Conservation (phyloP, 2,329 filamentous ascomycete species). For the Aspergillus eucalypticola region DNA sequence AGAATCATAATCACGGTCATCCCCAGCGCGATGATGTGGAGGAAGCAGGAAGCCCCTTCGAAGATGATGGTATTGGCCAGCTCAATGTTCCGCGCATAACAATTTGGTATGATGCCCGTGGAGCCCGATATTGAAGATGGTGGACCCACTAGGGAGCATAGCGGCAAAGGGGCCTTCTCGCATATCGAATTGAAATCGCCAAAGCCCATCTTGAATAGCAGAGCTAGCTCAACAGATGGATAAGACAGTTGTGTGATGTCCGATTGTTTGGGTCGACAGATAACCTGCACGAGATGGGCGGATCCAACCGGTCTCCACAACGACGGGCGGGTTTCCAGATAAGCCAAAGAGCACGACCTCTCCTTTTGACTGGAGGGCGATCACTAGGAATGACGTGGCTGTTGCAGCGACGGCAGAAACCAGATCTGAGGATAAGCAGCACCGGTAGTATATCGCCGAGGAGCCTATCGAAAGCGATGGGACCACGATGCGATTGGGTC, state of each 20-base stretch:
- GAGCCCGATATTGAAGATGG: constrained; percentile 62
- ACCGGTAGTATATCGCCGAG: neutral
- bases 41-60: constrained; percentile 83
- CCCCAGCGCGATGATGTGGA: constrained; percentile 84
- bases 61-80: constrained; percentile 99
- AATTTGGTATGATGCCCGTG: constrained; percentile 81
- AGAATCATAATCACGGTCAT: constrained; percentile 99
- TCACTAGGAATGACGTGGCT: constrained; percentile 1
- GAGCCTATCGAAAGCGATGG: neutral
- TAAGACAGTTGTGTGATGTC: constrained; percentile 7
- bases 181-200: constrained; percentile 89
- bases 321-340: constrained; percentile 28
- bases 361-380: constrained; percentile 3
- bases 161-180: constrained; percentile 76
- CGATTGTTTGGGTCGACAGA: constrained; percentile 23
- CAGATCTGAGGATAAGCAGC: neutral
- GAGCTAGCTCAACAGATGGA: neutral
- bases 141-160: constrained; percentile 83
- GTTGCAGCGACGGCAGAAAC: neutral
- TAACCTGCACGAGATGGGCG: constrained; percentile 25
- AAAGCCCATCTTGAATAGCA: constrained; percentile 63
- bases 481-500: neutral
- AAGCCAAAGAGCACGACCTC: constrained; percentile 15
- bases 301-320: constrained; percentile 34
- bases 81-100: constrained; percentile 93